Percentiles rank a stretch among this genome's conserved stretches.
Evolutionary conservation across 208 protist species (phyloP).

Genomic region (Crithidia thermophila): DNA sequence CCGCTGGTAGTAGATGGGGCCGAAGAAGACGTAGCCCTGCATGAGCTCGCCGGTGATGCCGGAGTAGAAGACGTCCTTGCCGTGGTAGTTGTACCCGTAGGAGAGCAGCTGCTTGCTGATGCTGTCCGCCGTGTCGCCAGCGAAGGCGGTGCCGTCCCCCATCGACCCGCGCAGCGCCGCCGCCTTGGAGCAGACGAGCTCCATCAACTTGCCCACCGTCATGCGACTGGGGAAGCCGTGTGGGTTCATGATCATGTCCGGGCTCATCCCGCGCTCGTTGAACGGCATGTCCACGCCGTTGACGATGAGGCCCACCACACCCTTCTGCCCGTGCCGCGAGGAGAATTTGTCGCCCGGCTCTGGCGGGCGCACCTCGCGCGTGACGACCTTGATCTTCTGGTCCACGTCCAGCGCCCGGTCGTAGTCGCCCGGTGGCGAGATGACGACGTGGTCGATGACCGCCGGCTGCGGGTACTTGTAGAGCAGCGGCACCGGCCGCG

Average conservation of each 20-base stretch:
- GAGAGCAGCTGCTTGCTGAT: conserved; percentile 87
- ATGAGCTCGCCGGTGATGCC: conserved; percentile 99
- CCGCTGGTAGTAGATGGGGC: conserved; percentile 99
- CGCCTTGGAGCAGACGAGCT: conserved; percentile 98
- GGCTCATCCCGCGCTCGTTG: conserved; percentile 96
- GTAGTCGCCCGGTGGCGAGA: conserved; percentile 87
- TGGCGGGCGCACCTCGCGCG: conserved; percentile 92
- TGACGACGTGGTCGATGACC: conserved; percentile 95
- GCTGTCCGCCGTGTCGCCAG: conserved; percentile 93
- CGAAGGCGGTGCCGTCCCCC: conserved; percentile 97
- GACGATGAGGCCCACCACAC: conserved; percentile 98
- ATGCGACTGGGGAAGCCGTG: conserved; percentile 99
- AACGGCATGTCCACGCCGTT: conserved; percentile 99
- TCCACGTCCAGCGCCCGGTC: conserved; percentile 87
- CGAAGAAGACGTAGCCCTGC: conserved; percentile 99
- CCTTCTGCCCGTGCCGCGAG: conserved; percentile 99
- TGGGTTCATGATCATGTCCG: conserved; percentile 99
- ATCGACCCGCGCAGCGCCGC: conserved; percentile 90
- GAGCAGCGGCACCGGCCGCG: conserved; percentile 65
- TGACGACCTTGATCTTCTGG: conserved; percentile 95
- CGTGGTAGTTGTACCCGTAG: conserved; percentile 97
- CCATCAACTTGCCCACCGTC: conserved; percentile 99
- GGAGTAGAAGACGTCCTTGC: conserved; percentile 97
- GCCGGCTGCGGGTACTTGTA: conserved; percentile 94
- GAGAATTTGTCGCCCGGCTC: conserved; percentile 99